phyloP scores from a whole-genome alignment of 2,329 filamentous ascomycete genomes.

The Fusarium abutilonis region DNA sequence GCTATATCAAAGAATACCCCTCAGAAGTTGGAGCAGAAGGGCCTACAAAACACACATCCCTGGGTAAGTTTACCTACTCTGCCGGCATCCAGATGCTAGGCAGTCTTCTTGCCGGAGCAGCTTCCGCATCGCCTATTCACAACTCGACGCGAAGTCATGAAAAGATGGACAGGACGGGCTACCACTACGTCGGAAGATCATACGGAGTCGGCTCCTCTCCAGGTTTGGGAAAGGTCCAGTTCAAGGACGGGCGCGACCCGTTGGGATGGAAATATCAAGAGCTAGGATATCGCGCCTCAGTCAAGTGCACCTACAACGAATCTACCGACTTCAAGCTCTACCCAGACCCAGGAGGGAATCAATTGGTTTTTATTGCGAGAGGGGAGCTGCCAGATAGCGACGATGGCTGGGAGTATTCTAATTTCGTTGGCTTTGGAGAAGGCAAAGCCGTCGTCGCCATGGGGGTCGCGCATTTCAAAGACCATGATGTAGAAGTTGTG shows the following conservation, averaged over 20 bases:
- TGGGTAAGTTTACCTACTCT: slow-evolving; percentile 43
- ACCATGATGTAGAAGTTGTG: not conserved
- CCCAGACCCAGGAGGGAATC: fast-evolving
- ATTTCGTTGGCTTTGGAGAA: slow-evolving; percentile 11
- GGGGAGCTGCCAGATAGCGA: slow-evolving; percentile 24
- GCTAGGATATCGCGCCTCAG: slow-evolving; percentile 46
- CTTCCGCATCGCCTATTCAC: slow-evolving; percentile 36
- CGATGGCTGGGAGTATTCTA: slow-evolving; percentile 5
- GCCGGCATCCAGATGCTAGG: slow-evolving; percentile 40
- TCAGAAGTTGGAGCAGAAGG: slow-evolving; percentile 31
- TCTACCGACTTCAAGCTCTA: slow-evolving; percentile 44
- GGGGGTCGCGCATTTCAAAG: slow-evolving; percentile 22
- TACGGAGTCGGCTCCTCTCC: slow-evolving; percentile 44
- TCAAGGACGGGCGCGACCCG: slow-evolving; percentile 12
- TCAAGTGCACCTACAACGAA: slow-evolving; percentile 51
- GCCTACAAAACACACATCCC: slow-evolving; percentile 26
- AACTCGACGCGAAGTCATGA: slow-evolving; percentile 30
- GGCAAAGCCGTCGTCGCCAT: slow-evolving; percentile 11
- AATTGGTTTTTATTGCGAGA: not conserved
- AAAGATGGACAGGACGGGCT: slow-evolving; percentile 44
- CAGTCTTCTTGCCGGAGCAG: slow-evolving; percentile 34
- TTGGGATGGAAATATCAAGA: slow-evolving; percentile 49
- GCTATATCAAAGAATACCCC: slow-evolving; percentile 39
- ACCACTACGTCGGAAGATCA: slow-evolving; percentile 43
- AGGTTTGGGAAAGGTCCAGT: slow-evolving; percentile 30